phyloP scores from a whole-genome alignment of 106 monocot species.

The Dendrobium chrysotoxum region DNA sequence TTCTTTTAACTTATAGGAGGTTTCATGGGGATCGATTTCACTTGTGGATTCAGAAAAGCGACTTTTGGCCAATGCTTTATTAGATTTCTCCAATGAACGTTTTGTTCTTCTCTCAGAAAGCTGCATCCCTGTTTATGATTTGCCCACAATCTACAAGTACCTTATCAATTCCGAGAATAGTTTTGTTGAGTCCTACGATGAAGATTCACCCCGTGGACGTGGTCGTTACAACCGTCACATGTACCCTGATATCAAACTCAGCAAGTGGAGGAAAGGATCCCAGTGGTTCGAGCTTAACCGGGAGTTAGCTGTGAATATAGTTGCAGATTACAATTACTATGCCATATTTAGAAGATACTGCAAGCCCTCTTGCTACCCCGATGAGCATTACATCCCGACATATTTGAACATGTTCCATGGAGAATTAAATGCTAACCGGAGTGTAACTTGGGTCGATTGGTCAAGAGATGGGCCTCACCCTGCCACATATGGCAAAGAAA shows the following conservation, averaged over 20 bases:
- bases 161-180: constrained; percentile 25
- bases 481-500: constrained; percentile 16
- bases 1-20: constrained; percentile 12
- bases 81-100: constrained; percentile 42
- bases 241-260: constrained; percentile 23
- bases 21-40: constrained; percentile 36
- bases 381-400: constrained; percentile 33
- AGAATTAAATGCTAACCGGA: constrained; percentile 16
- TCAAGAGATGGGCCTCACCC: constrained; percentile 24
- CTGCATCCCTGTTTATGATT: constrained; percentile 36
- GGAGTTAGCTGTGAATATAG: constrained; percentile 20
- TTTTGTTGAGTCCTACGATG: constrained; percentile 38
- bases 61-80: constrained; percentile 35
- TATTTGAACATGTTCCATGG: constrained; percentile 30
- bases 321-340: constrained; percentile 25
- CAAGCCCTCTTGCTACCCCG: constrained; percentile 31
- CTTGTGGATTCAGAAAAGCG: constrained; percentile 38
- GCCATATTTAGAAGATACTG: constrained; percentile 21
- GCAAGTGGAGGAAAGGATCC: constrained; percentile 31
- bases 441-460: constrained; percentile 29
- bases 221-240: constrained; percentile 31
- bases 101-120: constrained; percentile 41
- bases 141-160: constrained; percentile 33
- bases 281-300: constrained; percentile 30
- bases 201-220: constrained; percentile 34